Evolutionary conservation across 1,284 basidiomycete genomes (phyloP), one percentile per base, ranked within the genome.

Genomic region (Papiliotrema terrestris): DNA sequence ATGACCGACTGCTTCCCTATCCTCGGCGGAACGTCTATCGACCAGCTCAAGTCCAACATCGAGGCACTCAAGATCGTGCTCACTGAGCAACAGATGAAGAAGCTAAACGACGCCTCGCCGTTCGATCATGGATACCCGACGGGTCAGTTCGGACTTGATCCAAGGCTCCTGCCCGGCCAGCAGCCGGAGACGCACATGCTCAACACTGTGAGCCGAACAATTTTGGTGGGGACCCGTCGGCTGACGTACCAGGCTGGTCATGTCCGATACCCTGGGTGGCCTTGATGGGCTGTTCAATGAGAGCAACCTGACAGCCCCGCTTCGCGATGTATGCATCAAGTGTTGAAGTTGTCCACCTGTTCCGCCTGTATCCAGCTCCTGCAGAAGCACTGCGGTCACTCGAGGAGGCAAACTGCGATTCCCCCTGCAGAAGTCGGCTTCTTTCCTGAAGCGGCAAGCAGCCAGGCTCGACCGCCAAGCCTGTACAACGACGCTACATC

Each of bases 21-120:
- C 52, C 56, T 78, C n/a, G 77, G 77, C n/a, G 75, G 75, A 0
- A 63, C 69, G 39, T 74, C 71, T 47, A 59, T 75, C 56, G 59
- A 72, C 49, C 68, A 73, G 43, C 60, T 73, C 41, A 50, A 65
- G 53, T 56, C 60, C 5, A 73, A 72, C 53, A 66, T 69, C 48
- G 65, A 73, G 51, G 66, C 75, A 8, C 69, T 79, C 50, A 61
- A 62, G 11, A 66, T 78, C 60, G 55, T 61, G 22, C 65, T 79
- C 20, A 72, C 69, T 35, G 29, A 48, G 1, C 67, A 63, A 47
- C 73, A 78, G 59, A 62, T 78, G 38, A 57, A 64, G 25, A 61
- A 65, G 49, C 70, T 79, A 41, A 70, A 73, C 51, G 60, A 58
- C 9, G 66, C 67, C 19, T 45, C 60, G 15, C 60, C 65, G 19